Evolutionary conservation across 169 alveolate species (phyloP).

Genomic region (Eimeria maxima): DNA sequence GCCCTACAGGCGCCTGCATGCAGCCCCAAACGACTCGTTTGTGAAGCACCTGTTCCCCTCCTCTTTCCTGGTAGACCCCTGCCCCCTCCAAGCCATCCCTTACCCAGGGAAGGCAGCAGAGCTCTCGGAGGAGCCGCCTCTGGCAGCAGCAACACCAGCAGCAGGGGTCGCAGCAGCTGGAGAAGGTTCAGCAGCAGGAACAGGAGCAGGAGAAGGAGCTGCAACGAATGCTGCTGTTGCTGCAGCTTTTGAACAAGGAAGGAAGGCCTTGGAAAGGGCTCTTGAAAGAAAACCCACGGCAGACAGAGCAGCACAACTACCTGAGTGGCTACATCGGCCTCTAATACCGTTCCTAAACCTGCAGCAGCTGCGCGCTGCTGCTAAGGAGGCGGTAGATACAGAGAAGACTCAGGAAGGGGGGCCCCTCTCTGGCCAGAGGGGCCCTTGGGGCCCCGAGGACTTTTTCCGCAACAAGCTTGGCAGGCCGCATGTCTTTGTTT

Average conservation of each 20-base stretch:
- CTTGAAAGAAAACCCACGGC: slow-evolving; percentile 9
- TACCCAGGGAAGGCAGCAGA: slow-evolving; percentile 49
- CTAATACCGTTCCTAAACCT: slow-evolving; percentile 58
- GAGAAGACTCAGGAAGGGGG: not conserved
- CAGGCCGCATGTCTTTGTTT: slow-evolving; percentile 36
- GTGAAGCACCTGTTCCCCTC: slow-evolving; percentile 1
- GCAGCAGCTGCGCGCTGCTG: slow-evolving; percentile 3
- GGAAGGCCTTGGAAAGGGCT: not conserved
- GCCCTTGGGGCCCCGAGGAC: slow-evolving; percentile 71
- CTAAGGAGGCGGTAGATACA: slow-evolving; percentile 4
- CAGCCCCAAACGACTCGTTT: not conserved
- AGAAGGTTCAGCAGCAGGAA: not conserved
- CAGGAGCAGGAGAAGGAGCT: not conserved
- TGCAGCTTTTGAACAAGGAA: not conserved
- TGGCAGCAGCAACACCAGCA: not conserved
- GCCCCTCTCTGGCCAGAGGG: not conserved
- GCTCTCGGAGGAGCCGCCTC: not conserved
- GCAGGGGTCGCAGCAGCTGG: not conserved
- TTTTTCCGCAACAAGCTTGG: slow-evolving; percentile 71
- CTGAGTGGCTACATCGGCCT: slow-evolving; percentile 81
- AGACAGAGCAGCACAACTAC: slow-evolving; percentile 64
- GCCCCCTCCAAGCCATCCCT: slow-evolving; percentile 75
- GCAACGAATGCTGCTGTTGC: slow-evolving; percentile 16
- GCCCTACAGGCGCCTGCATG: slow-evolving; percentile 73
- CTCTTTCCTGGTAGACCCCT: slow-evolving; percentile 47